Evolutionary conservation across 2,329 filamentous ascomycete genomes (phyloP), one percentile per base, ranked within the genome.

Genomic region (Aspergillus fumigatus): DNA sequence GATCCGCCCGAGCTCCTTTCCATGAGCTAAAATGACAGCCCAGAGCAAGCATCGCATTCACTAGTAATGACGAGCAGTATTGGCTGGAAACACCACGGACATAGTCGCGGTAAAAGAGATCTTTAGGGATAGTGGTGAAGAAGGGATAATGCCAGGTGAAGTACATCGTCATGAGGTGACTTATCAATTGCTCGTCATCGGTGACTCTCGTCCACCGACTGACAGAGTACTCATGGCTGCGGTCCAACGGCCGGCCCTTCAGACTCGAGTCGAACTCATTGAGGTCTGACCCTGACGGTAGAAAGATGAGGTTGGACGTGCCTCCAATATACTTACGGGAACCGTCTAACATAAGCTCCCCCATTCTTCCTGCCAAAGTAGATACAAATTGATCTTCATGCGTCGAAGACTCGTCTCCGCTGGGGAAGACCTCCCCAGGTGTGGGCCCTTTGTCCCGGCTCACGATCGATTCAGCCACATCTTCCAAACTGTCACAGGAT

Each of bases 121-220:
- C 86, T 71, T 90, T 95, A 11, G 92, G 93, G 6, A 97, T 79
- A 0, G 90, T 94, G 3, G 92, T 93, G 72, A 97, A 99, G 75
- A 94, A 97, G 19, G 92, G 88, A 73, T 97, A 97, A 74, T 97
- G 94, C 89, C 93, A 97, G 65, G 87, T 91, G 76, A 97, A 97
- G 75, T 99, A 99, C 90, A 97, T 92, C 67, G 92, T 93, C 70
- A 99, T 85, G 19, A 99, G 84, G 73, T 97, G 93, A 17, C 87
- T 83, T 64, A 97, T 86, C 48, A 96, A 80, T 53, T 88, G 84
- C 25, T 86, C 81, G 70, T 97, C 91, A 51, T 85, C 80, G 1
- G 91, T 96, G 48, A 96, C 91, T 17, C 81, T 84, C 0, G 93
- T 96, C 94, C 94, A 99, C 53, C 88, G 92, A 21, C 85, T 86